Conservation (phyloP, 2,329 filamentous ascomycete genomes). For the Emergomyces orientalis region DNA sequence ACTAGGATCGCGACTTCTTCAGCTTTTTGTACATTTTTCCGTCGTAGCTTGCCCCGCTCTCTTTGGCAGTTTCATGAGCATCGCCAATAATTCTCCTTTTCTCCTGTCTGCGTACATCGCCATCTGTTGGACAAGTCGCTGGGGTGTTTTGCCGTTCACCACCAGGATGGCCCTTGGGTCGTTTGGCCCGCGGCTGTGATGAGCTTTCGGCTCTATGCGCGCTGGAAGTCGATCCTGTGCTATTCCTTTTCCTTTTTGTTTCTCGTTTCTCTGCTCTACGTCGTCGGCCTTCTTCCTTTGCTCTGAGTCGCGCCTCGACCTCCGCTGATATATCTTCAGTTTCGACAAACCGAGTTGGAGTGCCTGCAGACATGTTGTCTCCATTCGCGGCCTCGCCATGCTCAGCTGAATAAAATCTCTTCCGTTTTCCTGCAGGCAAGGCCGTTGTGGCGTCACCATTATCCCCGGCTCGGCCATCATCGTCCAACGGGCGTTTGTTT, state of each 20-base stretch:
- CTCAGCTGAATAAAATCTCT: constrained; percentile 14
- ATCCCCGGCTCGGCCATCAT: constrained; percentile 13
- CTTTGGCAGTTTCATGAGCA: not conserved
- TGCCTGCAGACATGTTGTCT: not conserved
- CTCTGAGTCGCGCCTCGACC: constrained; percentile 36
- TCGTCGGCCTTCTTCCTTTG: constrained; percentile 34
- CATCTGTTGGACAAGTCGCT: not conserved
- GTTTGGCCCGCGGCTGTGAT: not conserved
- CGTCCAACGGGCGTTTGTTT: constrained; percentile 19
- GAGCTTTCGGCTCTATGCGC: constrained; percentile 11
- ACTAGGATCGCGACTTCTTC: constrained; percentile 3
- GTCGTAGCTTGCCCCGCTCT: not conserved
- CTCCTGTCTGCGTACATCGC: not conserved
- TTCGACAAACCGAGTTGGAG: constrained; percentile 18
- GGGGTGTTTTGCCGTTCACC: not conserved
- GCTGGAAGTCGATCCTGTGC: constrained; percentile 24
- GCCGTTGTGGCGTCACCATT: constrained; percentile 1
- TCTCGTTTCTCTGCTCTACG: constrained; percentile 26
- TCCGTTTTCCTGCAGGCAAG: constrained; percentile 18
- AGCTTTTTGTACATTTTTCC: constrained; percentile 7
- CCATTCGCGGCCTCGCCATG: not conserved
- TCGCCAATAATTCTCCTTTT: not conserved
- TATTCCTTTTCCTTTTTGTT: constrained; percentile 36
- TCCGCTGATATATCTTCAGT: constrained; percentile 40
- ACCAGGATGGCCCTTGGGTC: not conserved